These are phyloP conservation scores for Lepidium africanum DNA, from an alignment of 345 rosid species.

Conservation along the genomic window DNA sequence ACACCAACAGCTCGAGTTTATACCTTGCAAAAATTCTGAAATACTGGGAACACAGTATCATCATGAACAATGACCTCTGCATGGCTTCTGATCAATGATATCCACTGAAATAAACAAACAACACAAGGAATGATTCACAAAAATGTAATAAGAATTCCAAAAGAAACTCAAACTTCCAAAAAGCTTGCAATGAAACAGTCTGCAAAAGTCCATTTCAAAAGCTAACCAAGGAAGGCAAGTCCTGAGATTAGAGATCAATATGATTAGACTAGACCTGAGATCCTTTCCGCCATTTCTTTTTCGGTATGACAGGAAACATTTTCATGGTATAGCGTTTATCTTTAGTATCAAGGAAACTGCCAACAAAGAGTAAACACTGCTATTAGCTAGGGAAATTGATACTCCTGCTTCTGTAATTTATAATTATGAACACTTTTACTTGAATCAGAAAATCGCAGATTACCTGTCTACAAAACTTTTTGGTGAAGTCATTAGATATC, in stretches of 20 bases:
- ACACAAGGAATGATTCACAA: neutral
- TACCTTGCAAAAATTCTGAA: constrained; percentile 83
- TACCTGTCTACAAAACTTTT: constrained; percentile 96
- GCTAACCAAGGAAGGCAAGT: neutral
- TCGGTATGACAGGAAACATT: constrained; percentile 63
- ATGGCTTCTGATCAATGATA: constrained; percentile 63
- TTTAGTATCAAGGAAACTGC: constrained; percentile 64
- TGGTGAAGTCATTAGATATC: constrained; percentile 67
- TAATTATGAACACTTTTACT: neutral
- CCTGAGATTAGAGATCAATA: neutral
- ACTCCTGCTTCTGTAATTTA: neutral
- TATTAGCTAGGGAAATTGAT: too few relatives aligned
- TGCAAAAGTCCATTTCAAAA: neutral
- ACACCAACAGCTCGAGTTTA: neutral
- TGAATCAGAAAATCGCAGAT: constrained; percentile 35
- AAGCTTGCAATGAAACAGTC: neutral
- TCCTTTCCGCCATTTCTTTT: constrained; percentile 79
- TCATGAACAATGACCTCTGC: constrained; percentile 71
- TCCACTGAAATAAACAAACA: constrained; percentile 53
- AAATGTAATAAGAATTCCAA: neutral
- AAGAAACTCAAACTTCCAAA: neutral
- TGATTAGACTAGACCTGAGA: constrained; percentile 56
- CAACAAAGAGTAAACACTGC: too few relatives aligned
- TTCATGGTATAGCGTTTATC: constrained; percentile 62
- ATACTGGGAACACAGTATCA: constrained; percentile 53